A percentile compares a stretch with the other conserved stretches of the same genome.
Evolutionary conservation across 192 early-diverging fungal genomes (phyloP).

Genomic region (Coemansia sp.): DNA sequence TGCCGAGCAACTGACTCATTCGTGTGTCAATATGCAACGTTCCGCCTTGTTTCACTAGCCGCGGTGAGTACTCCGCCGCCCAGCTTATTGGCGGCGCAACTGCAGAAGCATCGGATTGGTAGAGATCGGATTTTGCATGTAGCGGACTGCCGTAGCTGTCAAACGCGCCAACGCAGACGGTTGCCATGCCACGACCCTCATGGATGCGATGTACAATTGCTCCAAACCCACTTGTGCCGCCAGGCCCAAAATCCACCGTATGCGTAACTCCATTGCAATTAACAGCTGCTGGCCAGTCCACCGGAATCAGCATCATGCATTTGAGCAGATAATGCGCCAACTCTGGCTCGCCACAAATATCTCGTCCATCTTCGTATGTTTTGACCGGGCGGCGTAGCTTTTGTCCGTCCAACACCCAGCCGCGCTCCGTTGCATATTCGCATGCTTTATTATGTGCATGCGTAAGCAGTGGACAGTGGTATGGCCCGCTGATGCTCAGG

Average conservation of each 20-base stretch:
- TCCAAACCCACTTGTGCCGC: slow-evolving; percentile 79
- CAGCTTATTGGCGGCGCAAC: slow-evolving; percentile 75
- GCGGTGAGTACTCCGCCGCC: slow-evolving; percentile 77
- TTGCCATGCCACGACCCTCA: slow-evolving; percentile 78
- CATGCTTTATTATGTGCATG: slow-evolving; percentile 61
- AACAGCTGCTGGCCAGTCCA: slow-evolving; percentile 39
- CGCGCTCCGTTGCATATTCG: slow-evolving; percentile 10
- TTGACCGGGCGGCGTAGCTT: slow-evolving; percentile 14
- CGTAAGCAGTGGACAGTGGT: slow-evolving; percentile 75
- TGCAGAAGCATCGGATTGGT: slow-evolving; percentile 16
- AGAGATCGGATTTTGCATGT: slow-evolving; percentile 16
- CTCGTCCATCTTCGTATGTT: slow-evolving; percentile 20
- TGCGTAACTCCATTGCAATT: slow-evolving; percentile 54
- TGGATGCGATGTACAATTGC: slow-evolving; percentile 77
- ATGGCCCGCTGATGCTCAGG: slow-evolving; percentile 74
- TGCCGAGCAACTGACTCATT: slow-evolving; percentile 80
- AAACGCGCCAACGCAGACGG: slow-evolving; percentile 24
- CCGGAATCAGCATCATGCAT: slow-evolving; percentile 26
- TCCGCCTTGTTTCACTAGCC: slow-evolving; percentile 65
- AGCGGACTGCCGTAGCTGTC: neutral
- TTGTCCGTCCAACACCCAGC: slow-evolving; percentile 16
- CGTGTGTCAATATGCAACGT: slow-evolving; percentile 81
- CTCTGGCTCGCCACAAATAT: slow-evolving; percentile 14
- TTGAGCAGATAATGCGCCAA: slow-evolving; percentile 20
- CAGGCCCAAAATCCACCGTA: slow-evolving; percentile 92